Evolutionary conservation across 345 rosid genomes (phyloP).

Genomic region (Geranium brycei): DNA sequence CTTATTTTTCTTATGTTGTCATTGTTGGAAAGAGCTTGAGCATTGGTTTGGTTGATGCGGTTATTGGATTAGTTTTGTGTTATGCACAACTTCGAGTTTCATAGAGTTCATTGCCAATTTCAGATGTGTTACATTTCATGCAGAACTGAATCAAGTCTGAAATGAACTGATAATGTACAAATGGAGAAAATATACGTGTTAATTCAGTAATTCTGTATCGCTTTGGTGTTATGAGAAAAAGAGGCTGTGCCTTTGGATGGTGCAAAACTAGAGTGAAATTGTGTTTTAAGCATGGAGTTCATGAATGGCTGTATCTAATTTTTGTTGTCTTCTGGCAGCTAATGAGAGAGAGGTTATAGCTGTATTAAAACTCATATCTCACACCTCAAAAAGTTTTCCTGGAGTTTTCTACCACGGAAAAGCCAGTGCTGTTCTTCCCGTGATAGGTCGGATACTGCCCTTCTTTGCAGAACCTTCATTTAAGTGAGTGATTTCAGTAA

Average conservation of each 20-base stretch:
- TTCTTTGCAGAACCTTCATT: slow-evolving; percentile 73
- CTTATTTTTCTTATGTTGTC: background rate
- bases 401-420: slow-evolving; percentile 82
- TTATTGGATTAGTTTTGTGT: no score
- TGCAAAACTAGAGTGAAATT: background rate
- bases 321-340: slow-evolving; percentile 27
- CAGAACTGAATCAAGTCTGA: background rate
- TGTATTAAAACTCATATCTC: slow-evolving; percentile 68
- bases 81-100: no score
- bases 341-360: slow-evolving; percentile 74
- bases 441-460: slow-evolving; percentile 65
- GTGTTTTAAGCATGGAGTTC: background rate
- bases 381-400: slow-evolving; percentile 58
- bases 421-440: slow-evolving; percentile 54
- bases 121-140: no score
- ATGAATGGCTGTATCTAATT: background rate
- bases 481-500: slow-evolving; percentile 30
- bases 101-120: no score
- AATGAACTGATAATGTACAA: background rate
- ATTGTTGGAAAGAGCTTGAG: no score
- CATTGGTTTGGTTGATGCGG: no score
- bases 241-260: background rate
- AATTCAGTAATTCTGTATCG: background rate
- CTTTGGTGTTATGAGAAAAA: background rate
- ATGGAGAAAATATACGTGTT: background rate